Percentiles rank a stretch among this genome's conserved stretches.
Evolutionary conservation across 371 early-diverging fungal species (phyloP).

Genomic region (Encephalitozoon hellem): DNA sequence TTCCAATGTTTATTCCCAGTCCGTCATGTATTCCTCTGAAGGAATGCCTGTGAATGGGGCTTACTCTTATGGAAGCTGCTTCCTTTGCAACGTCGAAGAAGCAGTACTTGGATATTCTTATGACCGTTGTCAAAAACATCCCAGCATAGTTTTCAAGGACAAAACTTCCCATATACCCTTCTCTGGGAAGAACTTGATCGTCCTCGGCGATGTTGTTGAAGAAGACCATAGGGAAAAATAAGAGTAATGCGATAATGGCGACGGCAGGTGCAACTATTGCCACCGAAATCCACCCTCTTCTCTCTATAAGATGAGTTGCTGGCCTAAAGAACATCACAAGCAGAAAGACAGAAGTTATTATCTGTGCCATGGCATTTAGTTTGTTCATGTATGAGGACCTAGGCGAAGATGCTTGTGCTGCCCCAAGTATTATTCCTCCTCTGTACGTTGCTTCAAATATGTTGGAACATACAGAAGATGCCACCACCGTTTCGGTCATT

Average conservation of each 20-base stretch:
- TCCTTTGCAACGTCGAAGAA: slow-evolving; percentile 61
- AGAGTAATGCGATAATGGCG: neutral
- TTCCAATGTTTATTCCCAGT: slow-evolving; percentile 59
- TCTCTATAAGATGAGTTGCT: slow-evolving; percentile 4
- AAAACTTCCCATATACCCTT: neutral
- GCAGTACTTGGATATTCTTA: slow-evolving; percentile 59
- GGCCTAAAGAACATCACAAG: slow-evolving; percentile 9
- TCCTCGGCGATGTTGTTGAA: neutral
- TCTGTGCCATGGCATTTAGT: neutral
- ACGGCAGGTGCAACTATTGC: neutral
- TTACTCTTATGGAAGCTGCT: slow-evolving; percentile 55
- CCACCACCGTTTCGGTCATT: neutral
- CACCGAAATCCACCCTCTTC: neutral
- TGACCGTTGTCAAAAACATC: neutral
- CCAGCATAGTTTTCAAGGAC: slow-evolving; percentile 19
- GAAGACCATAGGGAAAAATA: slow-evolving; percentile 2
- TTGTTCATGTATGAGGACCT: neutral
- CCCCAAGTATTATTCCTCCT: neutral
- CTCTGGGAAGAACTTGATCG: too few relatives aligned
- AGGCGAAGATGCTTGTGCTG: neutral
- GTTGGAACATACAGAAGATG: neutral
- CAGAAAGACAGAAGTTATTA: slow-evolving; percentile 4
- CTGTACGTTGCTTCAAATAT: slow-evolving; percentile 12
- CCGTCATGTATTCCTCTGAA: slow-evolving; percentile 61
- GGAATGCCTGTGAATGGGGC: slow-evolving; percentile 34